Evolutionary conservation across 2,329 filamentous ascomycete species (phyloP).

Genomic region (Colletotrichum sp.): DNA sequence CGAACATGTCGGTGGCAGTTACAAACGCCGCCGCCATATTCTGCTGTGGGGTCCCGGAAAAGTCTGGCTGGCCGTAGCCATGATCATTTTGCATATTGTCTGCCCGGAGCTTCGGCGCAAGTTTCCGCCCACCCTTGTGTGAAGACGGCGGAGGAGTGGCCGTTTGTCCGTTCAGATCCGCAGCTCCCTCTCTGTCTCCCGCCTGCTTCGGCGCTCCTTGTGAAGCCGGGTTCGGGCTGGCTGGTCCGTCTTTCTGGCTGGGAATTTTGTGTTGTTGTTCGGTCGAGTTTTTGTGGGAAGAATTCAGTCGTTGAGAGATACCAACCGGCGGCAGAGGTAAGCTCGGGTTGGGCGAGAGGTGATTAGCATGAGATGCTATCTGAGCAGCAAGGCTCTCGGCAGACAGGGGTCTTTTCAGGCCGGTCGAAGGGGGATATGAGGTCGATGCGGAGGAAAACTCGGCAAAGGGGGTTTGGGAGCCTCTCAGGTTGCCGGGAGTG

Average conservation of each 20-base stretch:
- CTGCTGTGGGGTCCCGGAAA: constrained; percentile 54
- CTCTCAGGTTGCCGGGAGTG: constrained; percentile 64
- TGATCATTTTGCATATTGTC: constrained; percentile 64
- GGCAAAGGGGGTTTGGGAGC: constrained; percentile 47
- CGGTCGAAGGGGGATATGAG: constrained; percentile 38
- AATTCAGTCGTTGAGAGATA: constrained; percentile 61
- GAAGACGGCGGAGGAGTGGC: constrained; percentile 65
- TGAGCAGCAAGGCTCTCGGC: constrained; percentile 53
- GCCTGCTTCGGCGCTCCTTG: constrained; percentile 48
- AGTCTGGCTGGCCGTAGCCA: constrained; percentile 56
- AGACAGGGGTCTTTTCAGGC: constrained; percentile 58
- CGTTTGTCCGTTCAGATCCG: constrained; percentile 52
- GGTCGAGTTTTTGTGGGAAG: constrained; percentile 56
- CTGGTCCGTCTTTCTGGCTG: constrained; percentile 32
- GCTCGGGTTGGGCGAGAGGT: constrained; percentile 59
- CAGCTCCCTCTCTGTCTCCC: constrained; percentile 43
- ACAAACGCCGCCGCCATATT: constrained; percentile 52
- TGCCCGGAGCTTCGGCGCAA: constrained; percentile 52
- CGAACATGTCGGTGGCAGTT: constrained; percentile 60
- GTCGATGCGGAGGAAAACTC: constrained; percentile 44
- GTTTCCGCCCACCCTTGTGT: constrained; percentile 60
- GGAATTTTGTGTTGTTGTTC: constrained; percentile 34
- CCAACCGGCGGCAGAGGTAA: constrained; percentile 65
- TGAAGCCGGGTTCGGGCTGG: constrained; percentile 18
- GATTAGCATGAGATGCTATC: constrained; percentile 66